Base-by-base conservation (phyloP, 805 yeast genomes). In the Blastobotrys chiropterorum region DNA sequence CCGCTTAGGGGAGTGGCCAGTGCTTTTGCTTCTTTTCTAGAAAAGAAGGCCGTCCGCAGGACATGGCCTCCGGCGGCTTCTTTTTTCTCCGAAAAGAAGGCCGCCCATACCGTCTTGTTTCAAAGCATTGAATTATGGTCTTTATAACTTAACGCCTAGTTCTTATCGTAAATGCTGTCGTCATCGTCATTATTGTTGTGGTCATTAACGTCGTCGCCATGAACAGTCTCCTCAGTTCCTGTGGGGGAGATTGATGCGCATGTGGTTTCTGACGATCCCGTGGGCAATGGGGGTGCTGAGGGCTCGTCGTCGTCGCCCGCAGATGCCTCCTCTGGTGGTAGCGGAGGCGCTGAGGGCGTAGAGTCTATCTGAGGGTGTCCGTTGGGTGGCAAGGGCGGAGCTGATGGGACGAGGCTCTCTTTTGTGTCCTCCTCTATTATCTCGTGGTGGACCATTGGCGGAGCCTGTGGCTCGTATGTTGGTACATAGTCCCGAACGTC, bases 401-500 rank as follows among this genome's bases (percentile, higher is more conserved):
- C 53, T 31, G 48, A 46, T n/a, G 51, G 47, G 22, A 17, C 38
- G 14, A 17, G 40, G 19, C 15, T 31, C 4, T 40, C 50, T 2
- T 13, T 31, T 17, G 13, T 6, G 13, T 15, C 44, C 51, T 34
- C 46, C 49, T 14, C 51, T n/a, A n/a, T n/a, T n/a, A n/a, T n/a
- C n/a, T n/a, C n/a, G n/a, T n/a, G n/a, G 43, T 5, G 41, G 11
- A 26, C 11, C 5, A 26, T n/a, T 38, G 49, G 38, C 2, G 56
- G 54, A 2, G 47, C 52, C 6, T 47, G 40, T 8, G 48, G 49
- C 41, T 58, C 58, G 39, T 58, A 58, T 8, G 46, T 38, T 17
- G 62, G 61, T n/a, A 57, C 60, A 34, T 43, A 47, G 17, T 56
- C 57, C 11, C 34, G 34, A 21, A 52, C 57, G 19, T 50, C 56